Conservation (phyloP, 1,139 yeast species). For the Spencermartinsiella ligniputridi region DNA sequence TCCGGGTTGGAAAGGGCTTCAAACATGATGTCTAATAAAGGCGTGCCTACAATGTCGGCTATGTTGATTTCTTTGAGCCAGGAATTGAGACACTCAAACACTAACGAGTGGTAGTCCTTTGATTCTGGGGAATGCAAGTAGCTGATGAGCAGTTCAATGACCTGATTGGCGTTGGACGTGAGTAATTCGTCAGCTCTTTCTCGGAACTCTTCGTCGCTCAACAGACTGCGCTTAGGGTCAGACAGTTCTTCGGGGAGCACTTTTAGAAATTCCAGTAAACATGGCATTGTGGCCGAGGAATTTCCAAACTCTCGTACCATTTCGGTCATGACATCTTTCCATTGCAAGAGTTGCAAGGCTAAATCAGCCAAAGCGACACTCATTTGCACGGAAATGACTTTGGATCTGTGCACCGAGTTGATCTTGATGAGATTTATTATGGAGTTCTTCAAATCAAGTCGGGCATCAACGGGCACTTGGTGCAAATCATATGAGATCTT, state of each 20-base stretch:
- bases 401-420: slow-evolving; percentile 43
- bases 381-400: slow-evolving; percentile 70
- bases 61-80: slow-evolving; percentile 88
- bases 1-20: slow-evolving; percentile 59
- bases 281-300: slow-evolving; percentile 34
- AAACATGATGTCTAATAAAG: slow-evolving; percentile 64
- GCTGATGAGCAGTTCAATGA: slow-evolving; percentile 50
- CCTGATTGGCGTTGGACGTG: slow-evolving; percentile 62
- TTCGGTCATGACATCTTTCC: slow-evolving; percentile 72
- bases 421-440: slow-evolving; percentile 48
- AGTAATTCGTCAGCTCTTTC: slow-evolving; percentile 59
- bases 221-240: slow-evolving; percentile 70
- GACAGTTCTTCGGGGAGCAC: slow-evolving; percentile 88
- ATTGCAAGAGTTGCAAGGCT: slow-evolving; percentile 67
- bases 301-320: slow-evolving; percentile 50
- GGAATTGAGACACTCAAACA: slow-evolving; percentile 74
- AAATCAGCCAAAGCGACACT: slow-evolving; percentile 78
- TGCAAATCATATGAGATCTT: slow-evolving; percentile 70
- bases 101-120: slow-evolving; percentile 34
- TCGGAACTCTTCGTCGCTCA: slow-evolving; percentile 77
- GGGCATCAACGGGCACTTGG: slow-evolving; percentile 59
- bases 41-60: slow-evolving; percentile 56
- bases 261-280: slow-evolving; percentile 70
- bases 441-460: slow-evolving; percentile 56
- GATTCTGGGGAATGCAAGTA: slow-evolving; percentile 39